Conservation (phyloP, 2,329 filamentous ascomycete species). For the Hypomyces perniciosus region DNA sequence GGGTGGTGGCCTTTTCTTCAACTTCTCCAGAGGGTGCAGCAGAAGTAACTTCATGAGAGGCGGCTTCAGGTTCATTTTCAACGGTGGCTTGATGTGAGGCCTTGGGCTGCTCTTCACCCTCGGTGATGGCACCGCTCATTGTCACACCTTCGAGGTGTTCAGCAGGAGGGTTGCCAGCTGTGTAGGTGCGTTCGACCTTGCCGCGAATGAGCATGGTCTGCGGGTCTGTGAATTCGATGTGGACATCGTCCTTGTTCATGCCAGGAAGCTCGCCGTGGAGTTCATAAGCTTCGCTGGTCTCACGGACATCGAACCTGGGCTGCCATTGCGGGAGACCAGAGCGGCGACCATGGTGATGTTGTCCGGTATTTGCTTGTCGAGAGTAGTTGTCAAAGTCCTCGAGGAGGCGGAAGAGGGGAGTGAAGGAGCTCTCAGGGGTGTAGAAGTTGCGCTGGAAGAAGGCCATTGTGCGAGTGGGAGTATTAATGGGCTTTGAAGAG, state of each 20-base stretch:
- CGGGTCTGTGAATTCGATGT: conserved; percentile 68
- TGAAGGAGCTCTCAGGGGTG: conserved; percentile 39
- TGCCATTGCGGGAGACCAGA: conserved; percentile 44
- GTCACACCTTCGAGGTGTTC: too few species aligned
- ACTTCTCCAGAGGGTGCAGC: too few species aligned
- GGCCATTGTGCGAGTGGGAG: conserved; percentile 39
- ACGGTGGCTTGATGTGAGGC: too few species aligned
- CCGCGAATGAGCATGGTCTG: conserved; percentile 64
- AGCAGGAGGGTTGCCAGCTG: conserved; percentile 38
- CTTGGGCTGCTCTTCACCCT: too few species aligned
- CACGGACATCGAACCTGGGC: conserved; percentile 68
- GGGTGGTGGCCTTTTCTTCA: too few species aligned
- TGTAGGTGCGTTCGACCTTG: conserved; percentile 54
- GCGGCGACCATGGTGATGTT: conserved; percentile 10
- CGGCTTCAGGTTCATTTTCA: too few species aligned
- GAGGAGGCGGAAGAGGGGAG: conserved; percentile 52
- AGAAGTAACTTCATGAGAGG: too few species aligned
- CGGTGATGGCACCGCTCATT: too few species aligned
- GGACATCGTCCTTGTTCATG: conserved; percentile 62
- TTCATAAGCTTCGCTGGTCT: conserved; percentile 59
- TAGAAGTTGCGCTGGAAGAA: conserved; percentile 44
- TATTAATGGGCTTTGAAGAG: not conserved
- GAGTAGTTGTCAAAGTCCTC: conserved; percentile 52
- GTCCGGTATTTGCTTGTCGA: conserved; percentile 22
- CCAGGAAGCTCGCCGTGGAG: conserved; percentile 73